A percentile compares a stretch with the other conserved stretches of the same genome.
Conservation (phyloP, 768 basidiomycete species). For the Agaricus blazei region DNA sequence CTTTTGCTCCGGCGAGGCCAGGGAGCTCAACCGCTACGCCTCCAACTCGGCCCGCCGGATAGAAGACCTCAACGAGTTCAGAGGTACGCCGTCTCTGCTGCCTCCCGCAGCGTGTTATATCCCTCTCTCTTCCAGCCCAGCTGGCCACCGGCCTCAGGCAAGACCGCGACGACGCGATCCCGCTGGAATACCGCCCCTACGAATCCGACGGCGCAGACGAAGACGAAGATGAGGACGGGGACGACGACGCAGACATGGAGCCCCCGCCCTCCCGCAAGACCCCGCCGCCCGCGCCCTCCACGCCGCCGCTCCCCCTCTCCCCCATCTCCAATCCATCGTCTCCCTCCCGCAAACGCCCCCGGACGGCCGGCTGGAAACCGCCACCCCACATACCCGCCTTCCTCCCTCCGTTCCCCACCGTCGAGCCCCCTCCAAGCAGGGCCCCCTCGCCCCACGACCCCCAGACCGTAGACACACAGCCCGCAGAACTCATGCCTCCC, state of each 20-base stretch:
- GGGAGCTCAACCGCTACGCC: slow-evolving; percentile 65
- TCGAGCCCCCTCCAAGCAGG: slow-evolving; percentile 25
- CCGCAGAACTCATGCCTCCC: slow-evolving; percentile 15
- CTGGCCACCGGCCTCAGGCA: slow-evolving; percentile 53
- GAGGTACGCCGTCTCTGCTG: slow-evolving; percentile 37
- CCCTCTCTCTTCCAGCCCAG: slow-evolving; percentile 40
- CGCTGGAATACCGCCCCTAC: slow-evolving; percentile 40
- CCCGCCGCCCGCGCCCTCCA: slow-evolving; percentile 22
- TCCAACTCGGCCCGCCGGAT: slow-evolving; percentile 56
- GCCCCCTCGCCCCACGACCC: slow-evolving; percentile 22
- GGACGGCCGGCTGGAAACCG: slow-evolving; percentile 53
- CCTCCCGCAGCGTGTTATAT: slow-evolving; percentile 17
- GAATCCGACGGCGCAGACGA: slow-evolving; percentile 27
- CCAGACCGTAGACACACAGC: slow-evolving; percentile 29
- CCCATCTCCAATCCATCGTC: slow-evolving; percentile 56
- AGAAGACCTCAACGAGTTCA: slow-evolving; percentile 72
- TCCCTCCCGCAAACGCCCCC: slow-evolving; percentile 51
- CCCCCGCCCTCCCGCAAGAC: slow-evolving; percentile 8
- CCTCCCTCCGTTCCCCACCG: slow-evolving; percentile 71
- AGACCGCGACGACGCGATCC: slow-evolving; percentile 51
- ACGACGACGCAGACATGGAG: slow-evolving; percentile 18
- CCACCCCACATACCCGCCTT: slow-evolving; percentile 63
- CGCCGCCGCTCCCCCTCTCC: slow-evolving; percentile 46
- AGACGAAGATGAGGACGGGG: slow-evolving; percentile 27
- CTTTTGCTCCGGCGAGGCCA: slow-evolving; percentile 61